Evolutionary conservation across 1,284 basidiomycete genomes (phyloP).

Genomic region (Cryptococcus sp.): DNA sequence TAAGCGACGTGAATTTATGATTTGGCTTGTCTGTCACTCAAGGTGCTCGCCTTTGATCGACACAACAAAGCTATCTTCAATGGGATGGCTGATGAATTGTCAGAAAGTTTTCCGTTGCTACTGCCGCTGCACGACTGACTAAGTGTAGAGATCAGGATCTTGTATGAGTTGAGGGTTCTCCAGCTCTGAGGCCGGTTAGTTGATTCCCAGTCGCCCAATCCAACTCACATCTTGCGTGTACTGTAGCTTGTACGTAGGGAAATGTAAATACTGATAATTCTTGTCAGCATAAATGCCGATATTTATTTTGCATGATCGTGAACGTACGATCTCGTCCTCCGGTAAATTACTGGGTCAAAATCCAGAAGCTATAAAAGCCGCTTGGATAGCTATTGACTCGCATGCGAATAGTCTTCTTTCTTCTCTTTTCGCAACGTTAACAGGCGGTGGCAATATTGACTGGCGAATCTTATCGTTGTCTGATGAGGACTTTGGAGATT

Average conservation of each 20-base stretch:
- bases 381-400: constrained; percentile 19
- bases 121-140: constrained; percentile 14
- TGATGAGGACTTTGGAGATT: neutral
- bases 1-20: no score
- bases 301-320: neutral
- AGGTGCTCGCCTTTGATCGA: constrained; percentile 33
- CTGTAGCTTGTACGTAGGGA: neutral
- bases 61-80: constrained; percentile 33
- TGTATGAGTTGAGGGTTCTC: constrained; percentile 33
- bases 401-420: constrained; percentile 29
- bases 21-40: no score
- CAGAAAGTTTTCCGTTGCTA: neutral
- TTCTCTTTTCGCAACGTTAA: constrained; percentile 32
- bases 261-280: neutral
- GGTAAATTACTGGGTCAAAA: constrained; percentile 28
- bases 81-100: constrained; percentile 35
- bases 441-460: constrained; percentile 21
- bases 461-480: constrained; percentile 1
- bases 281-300: neutral
- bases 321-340: constrained; percentile 35
- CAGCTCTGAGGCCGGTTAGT: neutral
- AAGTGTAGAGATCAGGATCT: constrained; percentile 27
- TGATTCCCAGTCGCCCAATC: neutral
- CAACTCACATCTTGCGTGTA: neutral
- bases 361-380: constrained; percentile 17